phyloP scores from a whole-genome alignment of 2,329 filamentous ascomycete genomes.

The Fusarium sp. region DNA sequence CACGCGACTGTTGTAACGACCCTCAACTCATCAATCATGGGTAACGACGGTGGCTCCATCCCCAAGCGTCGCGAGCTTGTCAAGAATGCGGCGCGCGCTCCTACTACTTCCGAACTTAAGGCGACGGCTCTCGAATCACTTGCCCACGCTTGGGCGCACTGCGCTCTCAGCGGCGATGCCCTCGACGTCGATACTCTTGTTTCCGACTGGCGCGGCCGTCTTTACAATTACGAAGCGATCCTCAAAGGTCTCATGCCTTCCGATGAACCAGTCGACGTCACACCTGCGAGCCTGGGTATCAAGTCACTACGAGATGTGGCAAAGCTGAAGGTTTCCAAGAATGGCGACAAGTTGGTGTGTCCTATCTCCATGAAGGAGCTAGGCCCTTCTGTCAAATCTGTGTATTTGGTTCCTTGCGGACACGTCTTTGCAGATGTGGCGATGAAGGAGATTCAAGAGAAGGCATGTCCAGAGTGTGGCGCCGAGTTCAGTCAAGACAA shows the following conservation, averaged over 20 bases:
- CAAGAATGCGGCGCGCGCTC: slow-evolving; percentile 86
- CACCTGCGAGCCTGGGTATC: slow-evolving; percentile 68
- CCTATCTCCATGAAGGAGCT: slow-evolving; percentile 89
- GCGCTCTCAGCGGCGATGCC: slow-evolving; percentile 83
- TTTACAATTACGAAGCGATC: slow-evolving; percentile 96
- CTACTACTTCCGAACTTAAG: slow-evolving; percentile 87
- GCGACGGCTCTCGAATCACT: slow-evolving; percentile 87
- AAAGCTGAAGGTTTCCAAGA: slow-evolving; percentile 76
- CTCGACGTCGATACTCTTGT: slow-evolving; percentile 79
- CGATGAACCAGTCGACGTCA: slow-evolving; percentile 66
- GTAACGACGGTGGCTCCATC: slow-evolving; percentile 97
- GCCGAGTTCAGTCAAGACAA: slow-evolving; percentile 78
- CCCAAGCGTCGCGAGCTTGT: slow-evolving; percentile 96
- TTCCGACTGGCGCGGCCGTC: slow-evolving; percentile 82
- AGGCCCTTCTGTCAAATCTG: slow-evolving; percentile 80
- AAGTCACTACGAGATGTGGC: slow-evolving; percentile 87
- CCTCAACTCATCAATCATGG: slow-evolving; percentile 70
- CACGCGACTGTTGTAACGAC: neutral
- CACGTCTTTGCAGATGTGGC: slow-evolving; percentile 92
- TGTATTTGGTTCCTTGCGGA: slow-evolving; percentile 94
- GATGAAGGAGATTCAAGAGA: slow-evolving; percentile 80
- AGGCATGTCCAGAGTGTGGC: slow-evolving; percentile 77
- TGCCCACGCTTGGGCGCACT: slow-evolving; percentile 86
- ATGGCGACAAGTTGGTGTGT: slow-evolving; percentile 76
- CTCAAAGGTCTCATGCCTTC: slow-evolving; percentile 69